phyloP scores from a whole-genome alignment of 179 eudicot species.

The Beta lomatogona region DNA sequence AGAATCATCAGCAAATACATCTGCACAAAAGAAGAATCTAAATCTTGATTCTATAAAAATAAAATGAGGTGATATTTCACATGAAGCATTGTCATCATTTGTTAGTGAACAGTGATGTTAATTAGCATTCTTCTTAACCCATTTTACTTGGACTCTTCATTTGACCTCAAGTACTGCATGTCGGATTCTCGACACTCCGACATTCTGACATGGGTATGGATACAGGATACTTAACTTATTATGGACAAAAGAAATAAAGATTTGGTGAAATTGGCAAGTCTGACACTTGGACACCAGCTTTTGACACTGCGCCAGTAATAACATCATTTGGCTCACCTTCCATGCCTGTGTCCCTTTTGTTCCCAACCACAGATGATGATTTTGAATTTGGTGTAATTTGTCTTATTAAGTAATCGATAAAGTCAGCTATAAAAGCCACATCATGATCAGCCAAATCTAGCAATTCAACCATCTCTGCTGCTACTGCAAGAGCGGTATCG shows the following conservation, averaged over 20 bases:
- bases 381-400: constrained; percentile 50
- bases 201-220: too few relatives aligned
- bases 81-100: too few relatives aligned
- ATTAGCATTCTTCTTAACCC: too few relatives aligned
- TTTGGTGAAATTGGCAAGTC: too few relatives aligned
- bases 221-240: too few relatives aligned
- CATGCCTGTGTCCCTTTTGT: constrained; percentile 10
- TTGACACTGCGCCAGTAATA: constrained; percentile 2
- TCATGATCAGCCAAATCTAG: constrained; percentile 63
- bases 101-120: too few relatives aligned
- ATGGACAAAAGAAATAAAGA: too few relatives aligned
- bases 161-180: too few relatives aligned
- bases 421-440: constrained; percentile 74
- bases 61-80: too few relatives aligned
- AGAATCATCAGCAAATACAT: constrained; percentile 31
- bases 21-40: constrained; percentile 33
- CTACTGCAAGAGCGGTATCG: constrained; percentile 73
- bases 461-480: constrained; percentile 87
- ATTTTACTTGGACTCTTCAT: too few relatives aligned
- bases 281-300: background rate
- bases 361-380: constrained; percentile 32
- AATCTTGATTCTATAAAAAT: constrained; percentile 22
- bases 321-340: constrained; percentile 23
- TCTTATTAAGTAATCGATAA: constrained; percentile 59
- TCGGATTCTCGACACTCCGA: too few relatives aligned